phyloP scores from a whole-genome alignment of 2,329 filamentous ascomycete genomes.

The Fusarium coffeatum region DNA sequence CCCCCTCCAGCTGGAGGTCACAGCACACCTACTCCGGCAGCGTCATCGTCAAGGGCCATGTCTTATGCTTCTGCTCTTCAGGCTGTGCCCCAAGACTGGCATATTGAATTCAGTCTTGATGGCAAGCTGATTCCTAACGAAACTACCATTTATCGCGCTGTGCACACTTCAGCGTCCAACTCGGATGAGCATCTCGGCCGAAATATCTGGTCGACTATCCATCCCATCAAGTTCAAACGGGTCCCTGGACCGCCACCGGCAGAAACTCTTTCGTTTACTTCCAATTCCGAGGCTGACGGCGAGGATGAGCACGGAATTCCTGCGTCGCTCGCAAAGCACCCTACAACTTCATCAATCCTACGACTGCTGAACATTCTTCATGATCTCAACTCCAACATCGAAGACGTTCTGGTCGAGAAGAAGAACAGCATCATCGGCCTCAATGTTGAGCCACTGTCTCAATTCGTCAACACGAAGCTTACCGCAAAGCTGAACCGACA shows the following conservation, averaged over 20 bases:
- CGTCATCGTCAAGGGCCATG: conserved; percentile 73
- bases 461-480: conserved; percentile 98
- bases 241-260: conserved; percentile 84
- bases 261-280: conserved; percentile 72
- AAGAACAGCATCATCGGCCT: conserved; percentile 73
- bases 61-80: conserved; percentile 89
- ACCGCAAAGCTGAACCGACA: conserved; percentile 98
- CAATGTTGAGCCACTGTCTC: conserved; percentile 84
- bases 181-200: conserved; percentile 74
- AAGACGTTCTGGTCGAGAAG: conserved; percentile 86
- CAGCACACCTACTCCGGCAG: conserved; percentile 60
- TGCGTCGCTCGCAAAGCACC: conserved; percentile 83
- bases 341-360: conserved; percentile 87
- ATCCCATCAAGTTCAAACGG: conserved; percentile 91
- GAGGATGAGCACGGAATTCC: conserved; percentile 74
- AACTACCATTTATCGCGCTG: conserved; percentile 94
- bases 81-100: conserved; percentile 89
- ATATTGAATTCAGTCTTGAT: conserved; percentile 93
- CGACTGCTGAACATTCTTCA: conserved; percentile 90
- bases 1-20: conserved; percentile 55
- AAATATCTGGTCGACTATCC: conserved; percentile 89
- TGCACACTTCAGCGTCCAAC: conserved; percentile 71
- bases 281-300: conserved; percentile 60
- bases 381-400: conserved; percentile 90
- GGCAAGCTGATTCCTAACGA: conserved; percentile 87